Evolutionary conservation across 257 asterid genomes (phyloP), one percentile per base, ranked within the genome.

Genomic region (Mitragyna speciosa): DNA sequence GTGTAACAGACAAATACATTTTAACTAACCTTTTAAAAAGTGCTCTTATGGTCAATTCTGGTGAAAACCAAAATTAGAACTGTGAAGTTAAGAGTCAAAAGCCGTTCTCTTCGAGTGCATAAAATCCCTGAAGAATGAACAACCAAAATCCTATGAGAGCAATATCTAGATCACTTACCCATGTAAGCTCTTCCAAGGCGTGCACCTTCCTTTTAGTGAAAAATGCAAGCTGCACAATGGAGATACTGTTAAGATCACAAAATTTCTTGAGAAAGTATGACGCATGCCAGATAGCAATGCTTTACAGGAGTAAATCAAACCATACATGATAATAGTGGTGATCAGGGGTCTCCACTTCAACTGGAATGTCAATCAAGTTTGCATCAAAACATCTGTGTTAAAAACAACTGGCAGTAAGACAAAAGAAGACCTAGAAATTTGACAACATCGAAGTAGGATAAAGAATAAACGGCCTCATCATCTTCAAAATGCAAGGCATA

Each of bases 291-390:
- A 43, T 36, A 65, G 70, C 30, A 79, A 24, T 54, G 51, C 12
- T 7, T 52, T 47, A 41, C 48, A 39, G 58, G 39, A 78, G 28
- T 30, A 56, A 47, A 64, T 66, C 5, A 58, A 41, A 28, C 26
- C 82, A 6, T 88, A 92, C 98, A 63, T 91, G 98, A 86, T 92
- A 94, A 87, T 92, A 92, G 81, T 90, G 96, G 54, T 89, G 92
- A 79, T 90, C 96, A 11, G 94, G 95, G 58, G 93, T 90, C 85
- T 94, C 98, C 82, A 94, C 91, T 82, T 89, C 90, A 70, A 91
- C 98, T 12, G 98, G 98, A 83, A 94, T 77, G 63, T 91, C 97
- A 51, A 92, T 63, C 85, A 92, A 84, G 84, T 92, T 94, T 19
- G 90, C 87, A 74, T 94, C 97, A 70, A 7, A 68, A 82, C 98